phyloP scores from a whole-genome alignment of 805 yeast genomes.

The Diddensiella caesifluorescens region DNA sequence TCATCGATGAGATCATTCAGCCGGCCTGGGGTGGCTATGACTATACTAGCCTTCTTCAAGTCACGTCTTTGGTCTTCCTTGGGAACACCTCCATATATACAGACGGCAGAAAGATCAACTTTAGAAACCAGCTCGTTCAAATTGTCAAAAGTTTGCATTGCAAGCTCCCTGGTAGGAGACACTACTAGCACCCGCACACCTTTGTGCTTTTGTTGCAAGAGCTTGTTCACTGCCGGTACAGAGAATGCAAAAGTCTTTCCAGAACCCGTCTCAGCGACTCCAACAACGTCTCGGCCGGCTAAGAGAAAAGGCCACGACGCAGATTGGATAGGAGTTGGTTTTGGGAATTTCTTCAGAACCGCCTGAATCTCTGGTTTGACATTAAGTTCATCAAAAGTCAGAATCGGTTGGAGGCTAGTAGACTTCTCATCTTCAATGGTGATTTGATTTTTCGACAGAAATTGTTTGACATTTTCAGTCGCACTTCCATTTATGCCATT shows the following conservation, averaged over 20 bases:
- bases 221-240: constrained; percentile 85
- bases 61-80: constrained; percentile 82
- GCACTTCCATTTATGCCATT: constrained; percentile 25
- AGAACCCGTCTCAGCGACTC: constrained; percentile 98
- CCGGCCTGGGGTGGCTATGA: constrained; percentile 98
- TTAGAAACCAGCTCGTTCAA: constrained; percentile 56
- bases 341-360: constrained; percentile 67
- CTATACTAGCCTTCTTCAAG: constrained; percentile 56
- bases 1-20: constrained; percentile 85
- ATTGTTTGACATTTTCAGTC: constrained; percentile 45
- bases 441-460: constrained; percentile 67
- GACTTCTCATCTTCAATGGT: constrained; percentile 59
- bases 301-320: constrained; percentile 90
- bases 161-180: constrained; percentile 97
- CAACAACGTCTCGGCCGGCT: constrained; percentile 77
- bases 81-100: constrained; percentile 96
- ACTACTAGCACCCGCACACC: constrained; percentile 75
- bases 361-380: constrained; percentile 51
- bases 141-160: constrained; percentile 88
- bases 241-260: constrained; percentile 98
- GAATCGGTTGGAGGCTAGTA: constrained; percentile 55
- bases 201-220: constrained; percentile 38
- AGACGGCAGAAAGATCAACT: constrained; percentile 63
- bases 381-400: constrained; percentile 59
- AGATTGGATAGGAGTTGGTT: constrained; percentile 95